A percentile compares a stretch with the other conserved stretches of the same genome.
Conservation (phyloP, 371 early-diverging fungal genomes). For the Syncephalastrum racemosum region DNA sequence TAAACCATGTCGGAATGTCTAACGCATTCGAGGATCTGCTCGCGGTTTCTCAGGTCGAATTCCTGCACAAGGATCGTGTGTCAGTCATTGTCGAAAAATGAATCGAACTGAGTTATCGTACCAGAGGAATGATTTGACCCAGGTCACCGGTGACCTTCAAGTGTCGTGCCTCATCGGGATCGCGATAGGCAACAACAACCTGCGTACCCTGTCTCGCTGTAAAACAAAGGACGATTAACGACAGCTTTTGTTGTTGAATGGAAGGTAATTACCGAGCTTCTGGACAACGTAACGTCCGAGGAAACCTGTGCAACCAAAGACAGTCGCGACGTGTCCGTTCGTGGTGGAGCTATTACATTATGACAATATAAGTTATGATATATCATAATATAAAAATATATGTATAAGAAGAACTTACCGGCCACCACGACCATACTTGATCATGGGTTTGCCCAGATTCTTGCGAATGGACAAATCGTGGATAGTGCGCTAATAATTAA, state of each 20-base stretch:
- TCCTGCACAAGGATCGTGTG: constrained; percentile 45
- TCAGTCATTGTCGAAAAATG: neutral
- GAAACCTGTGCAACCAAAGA: constrained; percentile 96
- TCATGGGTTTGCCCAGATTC: constrained; percentile 68
- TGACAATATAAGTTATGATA: neutral
- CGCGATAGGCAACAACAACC: constrained; percentile 92
- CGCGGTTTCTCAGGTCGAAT: constrained; percentile 87
- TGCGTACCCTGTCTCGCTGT: constrained; percentile 76
- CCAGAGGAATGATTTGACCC: constrained; percentile 90
- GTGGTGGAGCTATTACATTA: constrained; percentile 51
- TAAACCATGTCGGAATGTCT: constrained; percentile 93
- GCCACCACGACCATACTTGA: constrained; percentile 69
- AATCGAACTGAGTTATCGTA: constrained; percentile 15
- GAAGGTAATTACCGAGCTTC: constrained; percentile 69
- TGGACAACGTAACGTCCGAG: constrained; percentile 93
- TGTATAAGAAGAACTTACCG: constrained; percentile 47
- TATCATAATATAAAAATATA: neutral
- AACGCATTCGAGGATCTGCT: constrained; percentile 79
- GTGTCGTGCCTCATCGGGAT: constrained; percentile 83
- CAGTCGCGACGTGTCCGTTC: constrained; percentile 89
- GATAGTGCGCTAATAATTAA: constrained; percentile 55
- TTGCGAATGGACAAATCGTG: constrained; percentile 69
- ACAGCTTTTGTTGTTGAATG: neutral
- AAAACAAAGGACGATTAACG: neutral
- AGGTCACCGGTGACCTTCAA: constrained; percentile 93